These are phyloP conservation scores for Whalleya microplaca DNA, from an alignment of 2,329 filamentous ascomycete genomes.

Conservation along the genomic window DNA sequence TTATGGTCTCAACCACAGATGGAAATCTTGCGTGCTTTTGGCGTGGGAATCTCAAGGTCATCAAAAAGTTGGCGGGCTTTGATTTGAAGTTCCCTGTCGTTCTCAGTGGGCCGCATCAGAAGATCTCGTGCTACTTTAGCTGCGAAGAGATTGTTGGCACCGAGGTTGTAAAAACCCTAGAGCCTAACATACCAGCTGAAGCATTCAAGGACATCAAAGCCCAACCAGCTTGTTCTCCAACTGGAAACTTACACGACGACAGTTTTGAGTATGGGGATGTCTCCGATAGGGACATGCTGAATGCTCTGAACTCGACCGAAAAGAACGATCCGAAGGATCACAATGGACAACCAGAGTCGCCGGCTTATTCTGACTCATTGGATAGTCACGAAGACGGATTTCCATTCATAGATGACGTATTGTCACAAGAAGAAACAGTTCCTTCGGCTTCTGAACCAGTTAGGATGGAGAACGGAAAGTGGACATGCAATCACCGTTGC, in stretches of 20 bases:
- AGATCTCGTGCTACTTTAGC: conserved; percentile 71
- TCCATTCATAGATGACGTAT: conserved; percentile 54
- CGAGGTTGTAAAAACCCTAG: conserved; percentile 36
- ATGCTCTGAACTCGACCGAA: conserved; percentile 34
- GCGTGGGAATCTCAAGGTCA: conserved; percentile 63
- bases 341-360: conserved; percentile 25
- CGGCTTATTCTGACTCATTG: conserved; percentile 9
- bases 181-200: conserved; percentile 37
- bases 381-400: conserved; percentile 48
- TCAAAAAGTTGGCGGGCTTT: conserved; percentile 61
- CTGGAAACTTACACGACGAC: conserved; percentile 6
- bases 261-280: conserved; percentile 40
- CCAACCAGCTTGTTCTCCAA: not conserved
- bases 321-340: conserved; percentile 15
- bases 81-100: conserved; percentile 63
- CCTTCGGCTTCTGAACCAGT: conserved; percentile 41
- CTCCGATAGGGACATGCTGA: conserved; percentile 48
- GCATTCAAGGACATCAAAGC: conserved; percentile 32
- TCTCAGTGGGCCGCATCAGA: conserved; percentile 56
- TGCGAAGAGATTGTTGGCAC: conserved; percentile 84
- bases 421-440: conserved; percentile 39
- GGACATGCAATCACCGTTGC: conserved; percentile 74
- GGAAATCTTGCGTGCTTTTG: conserved; percentile 73
- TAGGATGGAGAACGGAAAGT: conserved; percentile 70
- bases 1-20: conserved; percentile 73